phyloP scores from a whole-genome alignment of 2,329 filamentous ascomycete species.

The Trichophyton verrucosum region DNA sequence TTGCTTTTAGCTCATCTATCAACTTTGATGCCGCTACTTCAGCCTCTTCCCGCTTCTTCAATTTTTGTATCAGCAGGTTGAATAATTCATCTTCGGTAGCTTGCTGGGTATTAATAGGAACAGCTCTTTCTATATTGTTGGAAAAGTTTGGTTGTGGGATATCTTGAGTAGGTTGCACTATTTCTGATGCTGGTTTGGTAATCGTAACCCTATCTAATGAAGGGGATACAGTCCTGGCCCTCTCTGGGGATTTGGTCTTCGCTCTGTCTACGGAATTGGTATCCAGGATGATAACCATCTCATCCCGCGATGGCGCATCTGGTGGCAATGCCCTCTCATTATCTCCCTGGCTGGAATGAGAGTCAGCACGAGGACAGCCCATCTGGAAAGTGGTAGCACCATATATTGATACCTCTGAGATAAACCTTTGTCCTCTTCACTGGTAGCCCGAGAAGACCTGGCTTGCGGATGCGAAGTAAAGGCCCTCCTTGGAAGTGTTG shows the following conservation, averaged over 20 bases:
- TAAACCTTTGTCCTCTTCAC: not conserved
- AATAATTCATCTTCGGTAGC: conserved; percentile 27
- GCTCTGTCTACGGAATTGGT: not conserved
- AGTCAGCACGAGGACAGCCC: not conserved
- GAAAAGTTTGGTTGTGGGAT: not conserved
- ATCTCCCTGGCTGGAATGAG: not conserved
- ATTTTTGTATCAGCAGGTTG: conserved; percentile 23
- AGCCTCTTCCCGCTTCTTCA: conserved; percentile 26
- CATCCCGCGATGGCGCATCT: not conserved
- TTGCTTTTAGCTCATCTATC: conserved; percentile 19
- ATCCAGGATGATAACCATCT: not conserved
- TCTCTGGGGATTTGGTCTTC: not conserved
- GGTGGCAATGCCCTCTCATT: not conserved
- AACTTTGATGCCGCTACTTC: conserved; percentile 17
- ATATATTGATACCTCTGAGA: not conserved
- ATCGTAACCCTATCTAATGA: not conserved
- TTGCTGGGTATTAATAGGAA: conserved; percentile 1
- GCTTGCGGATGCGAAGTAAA: conserved; percentile 10
- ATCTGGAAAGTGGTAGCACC: no score
- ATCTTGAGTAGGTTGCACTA: not conserved
- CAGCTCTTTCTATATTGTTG: not conserved
- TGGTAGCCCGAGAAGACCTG: not conserved
- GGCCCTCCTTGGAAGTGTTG: conserved; percentile 14
- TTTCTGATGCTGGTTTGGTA: not conserved
- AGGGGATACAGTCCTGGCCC: not conserved